Conservation (phyloP, 2,329 filamentous ascomycete species). For the Arthrobotrys sphaeroides region DNA sequence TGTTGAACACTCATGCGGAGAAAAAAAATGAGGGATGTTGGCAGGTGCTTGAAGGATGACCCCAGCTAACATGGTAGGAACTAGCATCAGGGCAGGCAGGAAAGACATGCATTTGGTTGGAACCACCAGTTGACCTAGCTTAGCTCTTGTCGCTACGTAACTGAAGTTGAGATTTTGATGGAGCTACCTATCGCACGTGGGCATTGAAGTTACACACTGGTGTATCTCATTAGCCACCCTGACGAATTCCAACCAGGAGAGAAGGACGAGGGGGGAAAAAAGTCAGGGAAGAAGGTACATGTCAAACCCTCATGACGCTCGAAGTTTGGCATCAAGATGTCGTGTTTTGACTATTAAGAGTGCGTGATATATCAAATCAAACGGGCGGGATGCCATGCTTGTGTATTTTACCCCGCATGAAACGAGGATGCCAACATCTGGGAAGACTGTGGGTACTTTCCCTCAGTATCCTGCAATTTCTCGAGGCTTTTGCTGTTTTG, state of each 20-base stretch:
- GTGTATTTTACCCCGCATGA: constrained; percentile 16
- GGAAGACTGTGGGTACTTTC: background rate
- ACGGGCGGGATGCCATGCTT: background rate
- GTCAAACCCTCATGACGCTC: constrained; percentile 13
- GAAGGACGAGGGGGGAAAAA: too few relatives aligned
- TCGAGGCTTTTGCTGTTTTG: constrained; percentile 44
- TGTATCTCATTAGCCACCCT: constrained; percentile 25
- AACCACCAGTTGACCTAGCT: constrained; percentile 19
- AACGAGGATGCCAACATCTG: background rate
- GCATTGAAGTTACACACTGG: constrained; percentile 20
- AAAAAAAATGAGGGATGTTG: constrained; percentile 10
- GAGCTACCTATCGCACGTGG: constrained; percentile 33
- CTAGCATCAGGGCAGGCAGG: constrained; percentile 26
- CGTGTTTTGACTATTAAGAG: constrained; percentile 8
- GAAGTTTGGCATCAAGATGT: constrained; percentile 5
- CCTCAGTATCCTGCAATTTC: constrained; percentile 11
- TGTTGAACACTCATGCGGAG: background rate
- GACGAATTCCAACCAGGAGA: background rate
- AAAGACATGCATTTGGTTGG: constrained; percentile 13
- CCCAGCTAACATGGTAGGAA: background rate
- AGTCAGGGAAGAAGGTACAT: constrained; percentile 11
- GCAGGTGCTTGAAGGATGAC: constrained; percentile 14
- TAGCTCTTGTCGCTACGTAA: constrained; percentile 29
- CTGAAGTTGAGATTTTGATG: constrained; percentile 6
- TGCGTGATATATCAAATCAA: background rate